Evolutionary conservation across 2,329 filamentous ascomycete species (phyloP).

Genomic region (Colletotrichum sp.): DNA sequence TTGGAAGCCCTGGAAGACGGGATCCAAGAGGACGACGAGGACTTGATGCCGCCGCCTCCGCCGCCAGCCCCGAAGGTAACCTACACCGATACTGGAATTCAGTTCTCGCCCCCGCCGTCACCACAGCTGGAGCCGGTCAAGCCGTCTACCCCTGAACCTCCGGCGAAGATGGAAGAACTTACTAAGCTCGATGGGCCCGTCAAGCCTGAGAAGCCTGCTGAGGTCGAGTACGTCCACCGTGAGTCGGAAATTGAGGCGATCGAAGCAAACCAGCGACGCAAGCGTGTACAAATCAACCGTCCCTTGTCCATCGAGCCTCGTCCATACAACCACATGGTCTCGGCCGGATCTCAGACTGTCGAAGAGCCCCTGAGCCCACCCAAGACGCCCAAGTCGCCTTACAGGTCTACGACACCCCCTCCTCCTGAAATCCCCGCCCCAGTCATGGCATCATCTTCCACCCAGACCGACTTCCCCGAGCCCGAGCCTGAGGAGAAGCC

Average conservation of each 20-base stretch:
- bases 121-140: constrained; percentile 55
- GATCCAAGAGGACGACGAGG: constrained; percentile 55
- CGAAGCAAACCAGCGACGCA: constrained; percentile 71
- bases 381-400: constrained; percentile 64
- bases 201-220: constrained; percentile 41
- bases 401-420: constrained; percentile 43
- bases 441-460: constrained; percentile 59
- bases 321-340: constrained; percentile 61
- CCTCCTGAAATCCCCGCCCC: constrained; percentile 38
- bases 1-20: constrained; percentile 60
- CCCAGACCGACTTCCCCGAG: constrained; percentile 60
- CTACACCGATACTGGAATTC: constrained; percentile 79
- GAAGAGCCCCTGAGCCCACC: constrained; percentile 69
- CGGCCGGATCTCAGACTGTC: constrained; percentile 66
- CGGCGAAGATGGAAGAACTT: constrained; percentile 38
- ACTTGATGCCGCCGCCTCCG: constrained; percentile 26
- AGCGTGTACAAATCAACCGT: constrained; percentile 64
- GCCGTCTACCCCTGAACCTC: constrained; percentile 47
- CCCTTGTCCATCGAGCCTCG: constrained; percentile 55
- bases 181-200: constrained; percentile 41
- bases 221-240: constrained; percentile 48
- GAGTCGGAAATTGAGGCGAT: constrained; percentile 69
- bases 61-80: constrained; percentile 42
- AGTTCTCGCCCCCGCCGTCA: constrained; percentile 84
- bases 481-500: constrained; percentile 24